Evolutionary conservation across 2,329 filamentous ascomycete genomes (phyloP), one percentile per base, ranked within the genome.

Genomic region (Fusarium nodosum): DNA sequence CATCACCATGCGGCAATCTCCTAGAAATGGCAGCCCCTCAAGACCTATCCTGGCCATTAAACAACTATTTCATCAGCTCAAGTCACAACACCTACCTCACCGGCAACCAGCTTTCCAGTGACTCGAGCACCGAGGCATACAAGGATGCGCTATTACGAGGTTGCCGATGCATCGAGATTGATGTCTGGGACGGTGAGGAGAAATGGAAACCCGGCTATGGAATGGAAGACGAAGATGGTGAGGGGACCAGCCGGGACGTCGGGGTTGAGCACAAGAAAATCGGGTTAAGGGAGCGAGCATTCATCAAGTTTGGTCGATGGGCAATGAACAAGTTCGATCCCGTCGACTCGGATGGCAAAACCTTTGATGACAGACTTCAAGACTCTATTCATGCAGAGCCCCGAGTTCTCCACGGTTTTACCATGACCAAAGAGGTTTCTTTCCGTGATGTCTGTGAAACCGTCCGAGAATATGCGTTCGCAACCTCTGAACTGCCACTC

Each of bases 51-150:
- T 87, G 86, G 59, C 91, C 93, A 2, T 84, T 97, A 60, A 92
- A 91, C 39, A 93, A 97, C 77, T 97, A 97, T 81, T 97, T 93
- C 78, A 94, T 97, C 78, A 97, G 91, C 64, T 97, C 93, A 68
- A 97, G 93, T 75, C 94, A 97, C 82, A 97, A 97, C 77, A 97
- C 94, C 0, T 97, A 97, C 77, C 84, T 97, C 33, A 90, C 90
- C 1, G 94, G 94, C 2, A 93, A 97, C 74, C 94, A 97, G 78
- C 84, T 96, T 34, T 90, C 88, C 55, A 93, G 93, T 46, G 88
- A 89, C 58, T 91, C 92, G 54, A 93, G 91, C 31, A 88, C 91
- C 1, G 89, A 94, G 54, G 88, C 91, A 11, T 97, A 97, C 80
- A 90, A 86, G 69, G 88, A 90, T 75, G 92, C 92, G 6, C 87